phyloP scores from a whole-genome alignment of 257 asterid species.

The Fraxinus cuspidata region DNA sequence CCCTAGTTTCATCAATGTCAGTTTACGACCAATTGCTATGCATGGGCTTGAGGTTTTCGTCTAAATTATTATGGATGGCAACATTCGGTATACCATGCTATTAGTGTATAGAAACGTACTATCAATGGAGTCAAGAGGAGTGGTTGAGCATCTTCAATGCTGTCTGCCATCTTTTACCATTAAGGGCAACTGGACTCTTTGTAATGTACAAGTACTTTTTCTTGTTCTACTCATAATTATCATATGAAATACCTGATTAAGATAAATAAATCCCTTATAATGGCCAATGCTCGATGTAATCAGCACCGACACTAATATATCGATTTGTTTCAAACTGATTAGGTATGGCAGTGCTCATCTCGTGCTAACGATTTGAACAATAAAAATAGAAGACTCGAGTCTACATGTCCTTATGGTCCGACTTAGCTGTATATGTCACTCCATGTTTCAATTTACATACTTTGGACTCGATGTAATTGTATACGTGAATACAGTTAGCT shows the following conservation, averaged over 20 bases:
- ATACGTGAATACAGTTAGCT: too few relatives aligned
- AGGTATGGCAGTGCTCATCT: background rate
- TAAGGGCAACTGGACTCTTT: background rate
- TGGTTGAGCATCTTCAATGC: conserved; percentile 26
- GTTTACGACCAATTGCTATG: background rate
- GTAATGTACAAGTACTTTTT: conserved; percentile 3
- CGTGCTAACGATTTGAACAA: background rate
- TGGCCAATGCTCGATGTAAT: background rate
- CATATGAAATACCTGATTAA: conserved; percentile 3
- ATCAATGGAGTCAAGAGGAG: conserved; percentile 17
- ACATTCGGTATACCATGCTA: background rate
- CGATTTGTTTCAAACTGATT: background rate
- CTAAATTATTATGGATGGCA: background rate
- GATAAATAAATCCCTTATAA: background rate
- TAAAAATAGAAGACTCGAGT: too few relatives aligned
- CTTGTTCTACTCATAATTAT: conserved; percentile 1
- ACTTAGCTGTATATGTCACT: too few relatives aligned
- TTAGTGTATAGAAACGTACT: background rate
- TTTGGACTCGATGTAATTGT: too few relatives aligned
- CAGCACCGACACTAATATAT: background rate
- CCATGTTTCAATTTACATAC: too few relatives aligned
- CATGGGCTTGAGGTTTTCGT: background rate
- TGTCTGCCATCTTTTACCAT: conserved; percentile 14
- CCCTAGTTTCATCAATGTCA: background rate
- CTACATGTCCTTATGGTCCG: too few relatives aligned